Evolutionary conservation across 768 basidiomycete genomes (phyloP).

Genomic region (Strobilomyces dryophilus): DNA sequence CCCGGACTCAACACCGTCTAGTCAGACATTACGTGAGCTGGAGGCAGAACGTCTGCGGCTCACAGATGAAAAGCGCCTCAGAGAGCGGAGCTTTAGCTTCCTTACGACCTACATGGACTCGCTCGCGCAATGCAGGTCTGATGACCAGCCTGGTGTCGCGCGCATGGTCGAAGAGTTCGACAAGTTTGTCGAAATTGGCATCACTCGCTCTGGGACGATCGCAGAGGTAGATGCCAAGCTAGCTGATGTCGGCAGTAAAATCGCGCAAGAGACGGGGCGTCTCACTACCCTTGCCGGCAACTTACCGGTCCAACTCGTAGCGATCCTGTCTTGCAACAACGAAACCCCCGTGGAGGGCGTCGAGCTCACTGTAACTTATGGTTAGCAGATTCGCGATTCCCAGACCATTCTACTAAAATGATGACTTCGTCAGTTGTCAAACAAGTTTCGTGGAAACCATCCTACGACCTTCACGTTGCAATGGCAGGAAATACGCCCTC

Average conservation of each 20-base stretch:
- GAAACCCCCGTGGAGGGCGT: constrained; percentile 4
- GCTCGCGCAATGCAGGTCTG: constrained; percentile 20
- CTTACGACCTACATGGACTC: constrained; percentile 27
- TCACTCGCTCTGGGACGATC: constrained; percentile 12
- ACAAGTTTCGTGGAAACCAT: constrained; percentile 17
- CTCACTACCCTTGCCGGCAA: background rate
- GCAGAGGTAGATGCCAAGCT: constrained; percentile 16
- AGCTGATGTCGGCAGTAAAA: constrained; percentile 2
- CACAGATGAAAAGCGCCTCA: constrained; percentile 17
- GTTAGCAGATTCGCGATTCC: constrained; percentile 1
- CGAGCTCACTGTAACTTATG: constrained; percentile 18
- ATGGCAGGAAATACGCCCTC: constrained; percentile 12
- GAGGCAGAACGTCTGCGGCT: constrained; percentile 10
- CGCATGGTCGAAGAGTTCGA: constrained; percentile 21
- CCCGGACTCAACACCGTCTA: background rate
- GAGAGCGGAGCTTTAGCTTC: constrained; percentile 19
- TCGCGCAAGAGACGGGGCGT: constrained; percentile 12
- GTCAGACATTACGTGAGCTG: constrained; percentile 4
- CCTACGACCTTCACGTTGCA: constrained; percentile 15
- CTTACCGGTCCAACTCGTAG: constrained; percentile 7
- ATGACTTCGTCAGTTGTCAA: constrained; percentile 8
- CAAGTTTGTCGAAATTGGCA: constrained; percentile 20
- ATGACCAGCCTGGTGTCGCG: constrained; percentile 6
- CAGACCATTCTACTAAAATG: background rate
- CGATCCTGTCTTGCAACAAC: constrained; percentile 4